These are phyloP conservation scores for Lyophyllum decastes DNA, from an alignment of 768 basidiomycete species.

Conservation along the genomic window DNA sequence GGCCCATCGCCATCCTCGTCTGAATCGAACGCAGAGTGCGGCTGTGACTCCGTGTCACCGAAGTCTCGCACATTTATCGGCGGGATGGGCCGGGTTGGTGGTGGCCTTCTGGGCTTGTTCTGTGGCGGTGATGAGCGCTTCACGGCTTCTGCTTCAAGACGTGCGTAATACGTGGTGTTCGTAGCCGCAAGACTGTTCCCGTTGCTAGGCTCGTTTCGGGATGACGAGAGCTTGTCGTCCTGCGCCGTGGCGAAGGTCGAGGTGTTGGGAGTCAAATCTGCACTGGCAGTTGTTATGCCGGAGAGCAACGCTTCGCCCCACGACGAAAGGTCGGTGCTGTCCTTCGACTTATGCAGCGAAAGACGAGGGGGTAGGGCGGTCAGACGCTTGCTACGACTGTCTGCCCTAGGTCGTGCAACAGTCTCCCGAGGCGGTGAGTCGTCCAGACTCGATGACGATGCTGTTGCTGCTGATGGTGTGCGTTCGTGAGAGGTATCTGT, in stretches of 20 bases:
- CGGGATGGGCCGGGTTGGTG: slow-evolving; percentile 20
- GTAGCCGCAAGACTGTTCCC: neutral
- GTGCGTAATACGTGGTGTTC: slow-evolving; percentile 2
- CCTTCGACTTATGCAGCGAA: slow-evolving; percentile 50
- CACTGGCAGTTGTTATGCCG: slow-evolving; percentile 40
- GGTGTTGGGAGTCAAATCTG: slow-evolving; percentile 7
- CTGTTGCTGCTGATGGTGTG: neutral
- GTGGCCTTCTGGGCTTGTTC: slow-evolving; percentile 3
- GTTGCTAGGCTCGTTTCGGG: neutral
- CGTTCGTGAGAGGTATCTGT: slow-evolving; percentile 2
- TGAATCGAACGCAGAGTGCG: slow-evolving; percentile 9
- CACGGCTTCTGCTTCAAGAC: neutral
- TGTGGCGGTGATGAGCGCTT: slow-evolving; percentile 2
- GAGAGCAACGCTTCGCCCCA: slow-evolving; percentile 59
- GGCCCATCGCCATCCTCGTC: slow-evolving; percentile 14
- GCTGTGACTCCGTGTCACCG: slow-evolving; percentile 15
- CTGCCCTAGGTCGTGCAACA: neutral
- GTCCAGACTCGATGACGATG: slow-evolving; percentile 1
- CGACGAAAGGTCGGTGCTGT: slow-evolving; percentile 43
- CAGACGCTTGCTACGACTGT: slow-evolving; percentile 23
- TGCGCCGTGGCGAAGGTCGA: slow-evolving; percentile 17
- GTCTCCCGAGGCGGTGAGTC: slow-evolving; percentile 3
- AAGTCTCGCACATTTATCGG: slow-evolving; percentile 29
- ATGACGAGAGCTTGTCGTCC: slow-evolving; percentile 3
- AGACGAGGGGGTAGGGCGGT: slow-evolving; percentile 50